phyloP scores from a whole-genome alignment of 2,329 filamentous ascomycete species.

The Fusarium circinatum region DNA sequence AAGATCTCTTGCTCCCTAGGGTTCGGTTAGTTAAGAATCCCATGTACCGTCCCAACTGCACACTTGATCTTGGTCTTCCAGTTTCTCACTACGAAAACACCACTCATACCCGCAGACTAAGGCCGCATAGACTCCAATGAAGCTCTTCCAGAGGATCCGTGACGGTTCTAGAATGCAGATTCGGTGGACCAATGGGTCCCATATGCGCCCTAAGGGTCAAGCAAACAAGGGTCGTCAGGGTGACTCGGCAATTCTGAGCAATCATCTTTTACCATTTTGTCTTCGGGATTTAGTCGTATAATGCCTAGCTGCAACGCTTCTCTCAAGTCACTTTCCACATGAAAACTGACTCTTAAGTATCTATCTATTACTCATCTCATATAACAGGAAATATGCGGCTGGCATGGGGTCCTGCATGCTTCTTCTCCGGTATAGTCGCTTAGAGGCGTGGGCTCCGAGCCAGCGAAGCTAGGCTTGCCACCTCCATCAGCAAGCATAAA shows the following conservation, averaged over 20 bases:
- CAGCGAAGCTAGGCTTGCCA: neutral
- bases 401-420: neutral
- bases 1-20: neutral
- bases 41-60: neutral
- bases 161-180: neutral
- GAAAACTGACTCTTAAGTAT: neutral
- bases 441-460: neutral
- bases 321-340: neutral
- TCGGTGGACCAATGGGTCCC: neutral
- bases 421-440: neutral
- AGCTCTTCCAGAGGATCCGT: neutral
- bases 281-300: neutral
- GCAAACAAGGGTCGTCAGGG: neutral
- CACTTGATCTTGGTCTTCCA: neutral
- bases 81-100: neutral
- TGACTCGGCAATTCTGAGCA: neutral
- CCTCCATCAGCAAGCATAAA: neutral
- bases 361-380: neutral
- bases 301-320: neutral
- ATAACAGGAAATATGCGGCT: neutral
- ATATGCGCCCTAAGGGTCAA: neutral
- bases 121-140: neutral
- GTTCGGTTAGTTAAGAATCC: neutral
- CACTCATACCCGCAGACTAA: neutral
- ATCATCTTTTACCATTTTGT: slow-evolving; percentile 1